Evolutionary conservation across 2,329 filamentous ascomycete genomes (phyloP), one percentile per base, ranked within the genome.

Genomic region (Fusarium veterinarium): DNA sequence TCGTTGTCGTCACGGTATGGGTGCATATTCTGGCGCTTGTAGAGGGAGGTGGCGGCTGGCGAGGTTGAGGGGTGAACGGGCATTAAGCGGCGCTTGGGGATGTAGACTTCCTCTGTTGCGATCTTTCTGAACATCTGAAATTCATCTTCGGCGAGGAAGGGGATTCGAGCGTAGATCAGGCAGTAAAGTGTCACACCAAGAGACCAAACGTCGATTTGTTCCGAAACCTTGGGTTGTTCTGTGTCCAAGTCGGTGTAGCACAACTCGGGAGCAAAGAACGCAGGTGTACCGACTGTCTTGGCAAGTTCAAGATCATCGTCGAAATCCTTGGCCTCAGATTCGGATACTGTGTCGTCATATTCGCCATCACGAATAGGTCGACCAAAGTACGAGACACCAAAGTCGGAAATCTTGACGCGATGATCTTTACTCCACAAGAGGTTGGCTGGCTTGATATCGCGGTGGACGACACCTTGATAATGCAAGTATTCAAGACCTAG

Each of bases 201-300:
- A 16, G 96, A 97, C 96, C 96, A 99, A 20, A 99, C 92, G 79
- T 99, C 96, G 75, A 99, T 97, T 76, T 97, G 94, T 76, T 94
- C 94, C 8, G 95, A 97, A 44, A 99, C 91, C 83, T 88, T 95
- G 73, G 88, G 94, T 77, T 88, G 92, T 78, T 88, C 90, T 76
- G 83, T 87, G 69, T 90, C 91, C 30, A 91, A 83, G 70, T 96
- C 95, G 4, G 94, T 97, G 80, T 95, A 96, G 83, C 96, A 99
- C 41, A 99, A 87, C 81, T 99, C 96, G 8, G 96, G 96, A 3
- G 96, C 96, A 79, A 98, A 99, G 83, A 99, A 99, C 3, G 95
- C 96, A 10, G 96, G 96, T 0, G 96, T 99, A 58, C 96, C 96
- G 10, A 98, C 96, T 4, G 96, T 98, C 86, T 98, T 98, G 67